Evolutionary conservation across 192 early-diverging fungal genomes (phyloP).

Genomic region (Coemansia reversa): DNA sequence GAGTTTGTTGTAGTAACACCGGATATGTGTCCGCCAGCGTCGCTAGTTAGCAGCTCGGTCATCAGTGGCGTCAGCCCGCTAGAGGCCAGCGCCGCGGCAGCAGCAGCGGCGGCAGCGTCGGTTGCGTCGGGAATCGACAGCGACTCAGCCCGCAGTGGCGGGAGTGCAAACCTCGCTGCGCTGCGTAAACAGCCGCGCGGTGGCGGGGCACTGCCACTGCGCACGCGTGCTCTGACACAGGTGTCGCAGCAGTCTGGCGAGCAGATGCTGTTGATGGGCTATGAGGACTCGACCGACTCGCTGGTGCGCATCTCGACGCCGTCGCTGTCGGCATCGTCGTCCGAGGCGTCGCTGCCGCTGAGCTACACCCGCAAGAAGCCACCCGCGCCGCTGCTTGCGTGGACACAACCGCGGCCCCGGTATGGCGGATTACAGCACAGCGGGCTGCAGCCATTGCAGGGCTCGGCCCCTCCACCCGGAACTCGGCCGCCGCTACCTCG

Average conservation of each 20-base stretch:
- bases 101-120: conserved; percentile 20
- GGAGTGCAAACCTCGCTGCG: conserved; percentile 7
- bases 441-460: conserved; percentile 11
- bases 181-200: conserved; percentile 13
- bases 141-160: not conserved
- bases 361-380: conserved; percentile 21
- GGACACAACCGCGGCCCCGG: conserved; percentile 12
- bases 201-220: conserved; percentile 10
- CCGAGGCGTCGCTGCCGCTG: conserved; percentile 48
- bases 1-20: conserved; percentile 53
- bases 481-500: conserved; percentile 7
- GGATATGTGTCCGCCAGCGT: conserved; percentile 51
- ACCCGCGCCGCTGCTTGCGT: conserved; percentile 23
- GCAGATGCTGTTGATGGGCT: conserved; percentile 28
- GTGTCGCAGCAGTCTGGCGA: conserved; percentile 33
- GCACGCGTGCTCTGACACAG: conserved; percentile 43
- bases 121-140: conserved; percentile 1
- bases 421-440: not conserved
- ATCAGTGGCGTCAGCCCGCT: conserved; percentile 45
- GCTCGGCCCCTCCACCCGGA: conserved; percentile 10
- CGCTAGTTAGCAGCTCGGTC: conserved; percentile 50
- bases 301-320: conserved; percentile 47
- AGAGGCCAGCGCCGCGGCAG: conserved; percentile 21
- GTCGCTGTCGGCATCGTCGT: conserved; percentile 50
- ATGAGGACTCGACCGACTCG: conserved; percentile 47